Conservation (phyloP, 2,329 filamentous ascomycete species). For the Chaetomiaceae sp. region DNA sequence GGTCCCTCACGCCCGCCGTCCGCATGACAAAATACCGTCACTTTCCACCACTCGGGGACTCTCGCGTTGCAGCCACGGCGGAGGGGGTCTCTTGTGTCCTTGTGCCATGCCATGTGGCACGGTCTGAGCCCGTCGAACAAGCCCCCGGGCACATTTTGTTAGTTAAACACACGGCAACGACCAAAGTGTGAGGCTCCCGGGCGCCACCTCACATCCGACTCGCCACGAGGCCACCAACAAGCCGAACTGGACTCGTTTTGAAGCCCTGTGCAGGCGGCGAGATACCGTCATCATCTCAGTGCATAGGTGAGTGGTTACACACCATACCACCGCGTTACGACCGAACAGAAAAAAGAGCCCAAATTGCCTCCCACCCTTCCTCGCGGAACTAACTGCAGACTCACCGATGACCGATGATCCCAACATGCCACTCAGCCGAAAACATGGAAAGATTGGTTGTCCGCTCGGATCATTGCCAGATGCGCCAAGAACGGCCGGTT, state of each 20-base stretch:
- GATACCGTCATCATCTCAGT: constrained; percentile 11
- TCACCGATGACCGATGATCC: not conserved
- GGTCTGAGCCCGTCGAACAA: constrained; percentile 10
- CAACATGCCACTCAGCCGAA: not conserved
- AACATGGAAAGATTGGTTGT: not conserved
- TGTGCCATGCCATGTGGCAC: constrained; percentile 24
- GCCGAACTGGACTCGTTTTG: not conserved
- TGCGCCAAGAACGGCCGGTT: not conserved
- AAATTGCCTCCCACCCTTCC: constrained; percentile 8
- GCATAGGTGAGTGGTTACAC: constrained; percentile 11
- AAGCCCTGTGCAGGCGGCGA: not conserved
- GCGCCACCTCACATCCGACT: not conserved
- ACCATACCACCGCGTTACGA: too few relatives aligned
- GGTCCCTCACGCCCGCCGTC: constrained; percentile 7
- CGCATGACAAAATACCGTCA: constrained; percentile 20
- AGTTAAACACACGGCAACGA: not conserved
- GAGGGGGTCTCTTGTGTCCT: not conserved
- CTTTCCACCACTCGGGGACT: not conserved
- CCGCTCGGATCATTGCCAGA: constrained; percentile 4
- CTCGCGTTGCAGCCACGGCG: too few relatives aligned
- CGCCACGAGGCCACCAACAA: not conserved
- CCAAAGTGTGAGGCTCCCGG: constrained; percentile 1
- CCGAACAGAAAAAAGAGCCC: too few relatives aligned
- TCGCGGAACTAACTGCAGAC: not conserved
- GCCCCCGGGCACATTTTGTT: constrained; percentile 1